Percentiles rank a stretch among this genome's conserved stretches.
Evolutionary conservation across 1,284 basidiomycete species (phyloP).

Genomic region (Polyporus tsugae): DNA sequence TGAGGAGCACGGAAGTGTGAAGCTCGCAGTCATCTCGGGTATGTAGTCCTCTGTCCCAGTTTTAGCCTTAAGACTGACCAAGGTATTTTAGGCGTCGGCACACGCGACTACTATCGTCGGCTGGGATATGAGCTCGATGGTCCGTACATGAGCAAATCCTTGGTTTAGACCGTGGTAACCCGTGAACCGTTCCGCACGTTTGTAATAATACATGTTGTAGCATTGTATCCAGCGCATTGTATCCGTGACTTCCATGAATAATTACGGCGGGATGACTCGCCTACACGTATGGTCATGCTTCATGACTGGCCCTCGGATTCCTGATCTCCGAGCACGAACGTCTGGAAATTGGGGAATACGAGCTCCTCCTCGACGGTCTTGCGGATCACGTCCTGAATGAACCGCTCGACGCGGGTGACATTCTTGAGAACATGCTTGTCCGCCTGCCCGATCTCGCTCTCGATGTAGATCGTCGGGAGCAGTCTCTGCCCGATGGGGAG

Average conservation of each 20-base stretch:
- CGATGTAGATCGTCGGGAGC: constrained; percentile 92
- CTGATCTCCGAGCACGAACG: constrained; percentile 66
- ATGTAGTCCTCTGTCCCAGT: constrained; percentile 35
- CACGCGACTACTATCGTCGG: constrained; percentile 93
- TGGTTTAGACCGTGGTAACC: constrained; percentile 44
- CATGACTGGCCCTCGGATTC: constrained; percentile 18
- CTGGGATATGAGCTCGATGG: constrained; percentile 96
- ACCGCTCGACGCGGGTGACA: constrained; percentile 95
- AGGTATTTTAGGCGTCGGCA: constrained; percentile 79
- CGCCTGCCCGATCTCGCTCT: constrained; percentile 95
- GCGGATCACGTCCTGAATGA: constrained; percentile 94
- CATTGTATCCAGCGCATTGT: background rate
- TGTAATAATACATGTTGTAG: constrained; percentile 36
- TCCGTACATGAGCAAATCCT: constrained; percentile 93
- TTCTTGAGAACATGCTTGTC: constrained; percentile 98
- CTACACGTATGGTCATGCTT: constrained; percentile 9
- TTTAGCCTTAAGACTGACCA: constrained; percentile 19
- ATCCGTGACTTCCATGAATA: background rate
- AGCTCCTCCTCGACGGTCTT: constrained; percentile 95
- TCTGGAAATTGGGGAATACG: constrained; percentile 95
- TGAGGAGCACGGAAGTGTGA: constrained; percentile 95
- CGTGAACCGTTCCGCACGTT: constrained; percentile 34
- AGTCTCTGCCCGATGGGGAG: constrained; percentile 85
- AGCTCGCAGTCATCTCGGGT: constrained; percentile 97
- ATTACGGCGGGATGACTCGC: background rate